Percentiles rank a stretch among this genome's conserved stretches.
phyloP scores from a whole-genome alignment of 2,329 filamentous ascomycete species.

The Cadophora sp. region DNA sequence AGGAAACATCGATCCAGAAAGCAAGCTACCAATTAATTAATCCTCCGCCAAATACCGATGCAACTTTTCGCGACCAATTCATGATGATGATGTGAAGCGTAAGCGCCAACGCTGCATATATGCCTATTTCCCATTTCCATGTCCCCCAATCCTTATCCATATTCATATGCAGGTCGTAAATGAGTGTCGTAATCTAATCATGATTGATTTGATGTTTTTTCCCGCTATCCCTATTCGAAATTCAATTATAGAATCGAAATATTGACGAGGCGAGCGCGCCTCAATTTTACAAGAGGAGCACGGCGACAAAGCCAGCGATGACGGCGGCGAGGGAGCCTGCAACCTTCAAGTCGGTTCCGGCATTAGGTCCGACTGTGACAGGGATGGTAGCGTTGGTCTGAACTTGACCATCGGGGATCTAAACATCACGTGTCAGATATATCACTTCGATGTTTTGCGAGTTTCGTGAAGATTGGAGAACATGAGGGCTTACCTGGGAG shows the following conservation, averaged over 20 bases:
- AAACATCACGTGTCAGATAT: neutral
- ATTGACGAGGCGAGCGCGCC: neutral
- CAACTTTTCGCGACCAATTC: neutral
- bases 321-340: constrained; percentile 18
- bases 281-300: constrained; percentile 31
- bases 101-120: neutral
- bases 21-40: neutral
- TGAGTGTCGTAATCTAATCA: constrained; percentile 8
- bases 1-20: neutral
- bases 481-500: constrained; percentile 39
- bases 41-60: constrained; percentile 6
- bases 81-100: constrained; percentile 2
- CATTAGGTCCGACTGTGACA: neutral
- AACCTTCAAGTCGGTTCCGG: constrained; percentile 21
- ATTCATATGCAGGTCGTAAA: constrained; percentile 4
- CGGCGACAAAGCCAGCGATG: constrained; percentile 19
- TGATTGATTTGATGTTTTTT: neutral
- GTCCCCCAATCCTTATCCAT: neutral
- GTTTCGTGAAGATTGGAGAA: neutral
- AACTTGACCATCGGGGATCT: constrained; percentile 49
- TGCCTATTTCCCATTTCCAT: neutral
- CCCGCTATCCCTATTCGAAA: constrained; percentile 11
- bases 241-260: constrained; percentile 15
- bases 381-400: constrained; percentile 54
- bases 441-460: neutral